These are phyloP conservation scores for Pseudogymnoascus pannorum DNA, from an alignment of 2,329 filamentous ascomycete genomes.

Conservation along the genomic window DNA sequence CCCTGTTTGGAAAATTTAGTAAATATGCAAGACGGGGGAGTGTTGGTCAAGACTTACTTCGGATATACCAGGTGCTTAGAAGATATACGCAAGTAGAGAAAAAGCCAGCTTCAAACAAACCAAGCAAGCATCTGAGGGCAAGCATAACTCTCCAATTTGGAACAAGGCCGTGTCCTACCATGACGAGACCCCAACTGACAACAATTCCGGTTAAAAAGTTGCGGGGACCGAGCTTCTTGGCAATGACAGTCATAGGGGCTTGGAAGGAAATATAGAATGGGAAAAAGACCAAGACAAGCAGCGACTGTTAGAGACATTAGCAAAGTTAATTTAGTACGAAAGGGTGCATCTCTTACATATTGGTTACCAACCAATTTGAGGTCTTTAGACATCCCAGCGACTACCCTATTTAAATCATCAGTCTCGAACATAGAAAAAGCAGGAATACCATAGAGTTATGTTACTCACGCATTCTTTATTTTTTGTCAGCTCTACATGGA, in stretches of 20 bases:
- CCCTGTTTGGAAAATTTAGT: neutral
- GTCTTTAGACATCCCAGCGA: neutral
- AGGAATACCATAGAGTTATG: neutral
- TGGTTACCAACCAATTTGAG: conserved; percentile 1
- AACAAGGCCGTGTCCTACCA: conserved; percentile 50
- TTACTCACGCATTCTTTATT: neutral
- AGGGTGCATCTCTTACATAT: neutral
- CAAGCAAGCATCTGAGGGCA: conserved; percentile 37
- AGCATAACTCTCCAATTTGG: conserved; percentile 33
- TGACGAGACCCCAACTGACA: neutral
- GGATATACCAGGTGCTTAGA: conserved; percentile 27
- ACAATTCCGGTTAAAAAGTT: neutral
- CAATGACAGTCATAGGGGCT: neutral
- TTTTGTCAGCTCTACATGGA: neutral
- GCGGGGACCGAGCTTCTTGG: neutral
- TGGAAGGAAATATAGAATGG: neutral
- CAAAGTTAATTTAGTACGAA: neutral
- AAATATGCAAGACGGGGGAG: neutral
- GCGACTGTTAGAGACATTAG: neutral
- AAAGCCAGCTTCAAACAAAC: conserved; percentile 26
- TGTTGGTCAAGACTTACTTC: conserved; percentile 10
- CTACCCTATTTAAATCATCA: neutral
- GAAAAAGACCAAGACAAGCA: conserved; percentile 3
- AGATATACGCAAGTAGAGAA: conserved; percentile 28
- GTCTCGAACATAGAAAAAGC: neutral